Evolutionary conservation across 164 flowering plant genomes (phyloP).

Genomic region (Stephania japonica): DNA sequence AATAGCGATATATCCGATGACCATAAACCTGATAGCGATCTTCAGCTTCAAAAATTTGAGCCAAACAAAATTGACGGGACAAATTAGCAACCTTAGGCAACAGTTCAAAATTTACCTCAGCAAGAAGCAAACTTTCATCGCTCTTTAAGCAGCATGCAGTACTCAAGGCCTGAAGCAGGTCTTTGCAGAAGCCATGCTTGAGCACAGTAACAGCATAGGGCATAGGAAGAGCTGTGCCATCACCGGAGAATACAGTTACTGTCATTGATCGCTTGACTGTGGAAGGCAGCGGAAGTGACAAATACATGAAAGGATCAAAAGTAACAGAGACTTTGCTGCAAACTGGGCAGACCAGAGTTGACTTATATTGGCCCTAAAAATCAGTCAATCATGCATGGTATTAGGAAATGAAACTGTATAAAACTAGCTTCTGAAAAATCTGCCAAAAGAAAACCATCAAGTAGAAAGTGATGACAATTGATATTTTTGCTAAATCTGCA

Average conservation of each 20-base stretch:
- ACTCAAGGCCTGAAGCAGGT: slow-evolving; percentile 57
- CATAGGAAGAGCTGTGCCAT: slow-evolving; percentile 84
- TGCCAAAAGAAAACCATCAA: no score
- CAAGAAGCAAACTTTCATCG: slow-evolving; percentile 74
- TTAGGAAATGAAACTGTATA: slow-evolving; percentile 4
- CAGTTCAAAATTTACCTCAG: slow-evolving; percentile 47
- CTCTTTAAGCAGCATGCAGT: slow-evolving; percentile 64
- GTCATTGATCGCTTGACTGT: slow-evolving; percentile 66
- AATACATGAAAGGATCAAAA: slow-evolving; percentile 93
- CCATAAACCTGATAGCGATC: slow-evolving; percentile 57
- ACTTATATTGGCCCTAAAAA: slow-evolving; percentile 90
- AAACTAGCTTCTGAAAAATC: no score
- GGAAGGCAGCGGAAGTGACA: slow-evolving; percentile 81
- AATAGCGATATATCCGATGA: slow-evolving; percentile 48
- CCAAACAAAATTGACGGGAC: slow-evolving; percentile 4
- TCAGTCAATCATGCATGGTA: neutral
- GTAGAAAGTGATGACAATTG: no score
- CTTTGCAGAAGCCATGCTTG: slow-evolving; percentile 63
- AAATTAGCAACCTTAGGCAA: neutral
- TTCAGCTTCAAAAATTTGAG: slow-evolving; percentile 14
- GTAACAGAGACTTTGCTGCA: slow-evolving; percentile 87
- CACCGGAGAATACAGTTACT: slow-evolving; percentile 65
- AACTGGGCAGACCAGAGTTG: slow-evolving; percentile 84
- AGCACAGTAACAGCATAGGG: slow-evolving; percentile 68
- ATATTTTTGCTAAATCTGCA: no score